Evolutionary conservation across 345 rosid genomes (phyloP).

Genomic region (Hypericum perforatum): DNA sequence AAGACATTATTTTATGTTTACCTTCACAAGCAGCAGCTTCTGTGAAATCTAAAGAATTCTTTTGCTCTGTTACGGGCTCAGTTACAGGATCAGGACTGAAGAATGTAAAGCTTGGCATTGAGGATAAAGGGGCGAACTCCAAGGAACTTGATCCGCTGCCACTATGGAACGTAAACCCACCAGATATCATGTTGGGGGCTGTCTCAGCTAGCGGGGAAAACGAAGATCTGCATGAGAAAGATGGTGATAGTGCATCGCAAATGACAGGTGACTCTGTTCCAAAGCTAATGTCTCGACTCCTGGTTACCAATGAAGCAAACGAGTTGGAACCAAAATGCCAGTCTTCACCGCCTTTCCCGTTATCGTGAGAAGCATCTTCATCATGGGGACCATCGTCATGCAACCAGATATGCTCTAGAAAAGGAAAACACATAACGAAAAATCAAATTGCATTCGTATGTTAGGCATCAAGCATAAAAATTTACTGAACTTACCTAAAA

Average conservation of each 20-base stretch:
- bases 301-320: conserved; percentile 24
- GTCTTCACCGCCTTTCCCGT: conserved; percentile 15
- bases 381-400: conserved; percentile 16
- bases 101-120: conserved; percentile 58
- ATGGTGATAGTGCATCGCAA: conserved; percentile 29
- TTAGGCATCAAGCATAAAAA: conserved; percentile 1
- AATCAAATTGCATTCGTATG: not conserved
- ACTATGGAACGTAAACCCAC: conserved; percentile 35
- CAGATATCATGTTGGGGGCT: conserved; percentile 23
- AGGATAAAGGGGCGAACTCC: conserved; percentile 32
- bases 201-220: conserved; percentile 36
- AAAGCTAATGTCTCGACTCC: conserved; percentile 58
- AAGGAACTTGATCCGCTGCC: conserved; percentile 22
- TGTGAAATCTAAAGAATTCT: conserved; percentile 11
- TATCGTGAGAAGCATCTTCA: conserved; percentile 12
- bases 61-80: conserved; percentile 10
- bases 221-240: conserved; percentile 36
- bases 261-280: conserved; percentile 28
- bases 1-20: conserved; percentile 6
- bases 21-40: conserved; percentile 24
- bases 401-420: conserved; percentile 50
- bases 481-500: conserved; percentile 38
- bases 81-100: conserved; percentile 27
- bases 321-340: conserved; percentile 29
- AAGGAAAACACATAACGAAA: not conserved